Base-by-base conservation (phyloP, 805 yeast species). In the Lipomyces orientalis region DNA sequence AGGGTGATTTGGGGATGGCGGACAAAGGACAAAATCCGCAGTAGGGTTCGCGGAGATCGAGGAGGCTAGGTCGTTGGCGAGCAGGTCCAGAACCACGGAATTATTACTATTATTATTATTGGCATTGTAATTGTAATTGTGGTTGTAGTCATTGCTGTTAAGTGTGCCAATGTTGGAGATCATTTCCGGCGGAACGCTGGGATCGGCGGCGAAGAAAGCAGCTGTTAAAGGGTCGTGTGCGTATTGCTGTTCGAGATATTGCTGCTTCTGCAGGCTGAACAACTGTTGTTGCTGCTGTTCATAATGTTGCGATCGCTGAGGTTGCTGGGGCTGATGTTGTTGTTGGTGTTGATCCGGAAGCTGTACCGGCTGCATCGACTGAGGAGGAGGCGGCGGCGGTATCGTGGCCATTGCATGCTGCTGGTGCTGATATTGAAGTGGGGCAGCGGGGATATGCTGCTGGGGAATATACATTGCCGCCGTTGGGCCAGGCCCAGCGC, bases 231-330 rank as follows among this genome's bases (percentile, higher is more conserved):
- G 52, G 25, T 49, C 51, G 10, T 63, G n/a, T 9, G 25, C 51
- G 33, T 60, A 57, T 25, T 63, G 68, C 66, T 46, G 60, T 29
- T 75, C 75, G 16, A 76, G 77, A 71, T 74, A 66, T 68, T 78
- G 77, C 71, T 74, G 67, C 10, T 37, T 37, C 49, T 43, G 7
- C 22, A 16, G 22, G 6, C 16, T 16, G 49, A 43, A 43, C 22
- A 19, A 12, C 69, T 73, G 78, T 66, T 71, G 73, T 19, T 62
- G 62, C 35, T 75, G 77, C n/a, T 64, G 65, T 29, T 62, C 74
- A 34, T 65, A 65, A 43, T 58, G 71, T 49, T 52, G 64, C 58
- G 61, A 69, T 22, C 68, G 71, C 64, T 63, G 73, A 6, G 64
- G 74, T 43, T 65, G 66, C 46, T 62, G 72, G 43, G 55, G 64